Conservation (phyloP, 805 yeast species). For the Candida succiphila region DNA sequence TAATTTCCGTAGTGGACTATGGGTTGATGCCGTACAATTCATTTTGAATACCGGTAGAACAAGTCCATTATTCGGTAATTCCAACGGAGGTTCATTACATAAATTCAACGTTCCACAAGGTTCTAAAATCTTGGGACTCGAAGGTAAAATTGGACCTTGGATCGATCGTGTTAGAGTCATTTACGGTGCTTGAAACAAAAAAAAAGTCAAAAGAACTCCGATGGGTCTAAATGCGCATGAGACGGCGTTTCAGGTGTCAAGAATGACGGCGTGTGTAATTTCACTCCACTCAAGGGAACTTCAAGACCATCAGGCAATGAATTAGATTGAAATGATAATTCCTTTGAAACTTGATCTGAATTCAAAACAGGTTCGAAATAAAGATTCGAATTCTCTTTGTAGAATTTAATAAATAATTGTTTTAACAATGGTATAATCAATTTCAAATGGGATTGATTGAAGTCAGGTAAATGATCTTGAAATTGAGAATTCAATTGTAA, state of each 20-base stretch:
- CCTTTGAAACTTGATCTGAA: not conserved
- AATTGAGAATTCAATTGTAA: not conserved
- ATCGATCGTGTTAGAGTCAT: slow-evolving; percentile 63
- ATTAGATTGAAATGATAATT: slow-evolving; percentile 10
- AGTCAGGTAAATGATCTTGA: not conserved
- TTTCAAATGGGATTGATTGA: not conserved
- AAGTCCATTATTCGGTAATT: slow-evolving; percentile 56
- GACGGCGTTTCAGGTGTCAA: slow-evolving; percentile 1
- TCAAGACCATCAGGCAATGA: slow-evolving; percentile 16
- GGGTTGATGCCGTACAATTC: slow-evolving; percentile 85
- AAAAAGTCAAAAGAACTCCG: no score
- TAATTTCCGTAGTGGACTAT: slow-evolving; percentile 63
- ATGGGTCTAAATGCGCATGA: not conserved
- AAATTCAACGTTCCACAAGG: slow-evolving; percentile 59
- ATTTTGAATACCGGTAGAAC: slow-evolving; percentile 46
- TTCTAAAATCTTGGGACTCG: slow-evolving; percentile 53
- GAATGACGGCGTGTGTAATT: slow-evolving; percentile 10
- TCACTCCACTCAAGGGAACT: slow-evolving; percentile 12
- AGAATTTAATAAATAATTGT: slow-evolving; percentile 11
- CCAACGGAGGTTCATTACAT: slow-evolving; percentile 54
- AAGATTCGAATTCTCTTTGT: slow-evolving; percentile 10
- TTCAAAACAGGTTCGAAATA: not conserved
- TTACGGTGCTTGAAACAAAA: slow-evolving; percentile 26
- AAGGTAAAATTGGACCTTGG: slow-evolving; percentile 66
- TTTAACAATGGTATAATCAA: slow-evolving; percentile 9